Conservation (phyloP, 106 monocot genomes). For the Dioscorea dumetorum region DNA sequence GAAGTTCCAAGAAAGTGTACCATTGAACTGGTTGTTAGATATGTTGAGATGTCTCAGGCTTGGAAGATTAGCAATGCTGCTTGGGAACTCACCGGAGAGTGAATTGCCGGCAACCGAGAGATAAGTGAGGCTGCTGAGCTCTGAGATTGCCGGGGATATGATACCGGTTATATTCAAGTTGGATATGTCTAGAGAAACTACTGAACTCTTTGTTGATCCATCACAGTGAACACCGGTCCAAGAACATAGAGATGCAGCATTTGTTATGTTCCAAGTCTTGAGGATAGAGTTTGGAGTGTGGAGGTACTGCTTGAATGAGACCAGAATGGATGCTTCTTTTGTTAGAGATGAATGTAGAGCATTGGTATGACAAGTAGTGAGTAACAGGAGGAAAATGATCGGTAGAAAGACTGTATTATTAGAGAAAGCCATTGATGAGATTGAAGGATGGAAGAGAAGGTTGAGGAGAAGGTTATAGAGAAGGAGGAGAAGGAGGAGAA, state of each 20-base stretch:
- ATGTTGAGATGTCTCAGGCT: conserved; percentile 41
- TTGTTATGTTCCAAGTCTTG: conserved; percentile 36
- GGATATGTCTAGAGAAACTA: conserved; percentile 55
- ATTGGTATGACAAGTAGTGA: background rate
- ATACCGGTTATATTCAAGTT: conserved; percentile 59
- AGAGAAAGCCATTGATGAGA: background rate
- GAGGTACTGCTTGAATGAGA: conserved; percentile 52
- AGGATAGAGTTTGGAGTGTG: conserved; percentile 15
- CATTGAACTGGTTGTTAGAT: conserved; percentile 75
- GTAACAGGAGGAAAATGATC: background rate
- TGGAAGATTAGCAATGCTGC: conserved; percentile 10
- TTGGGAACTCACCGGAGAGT: conserved; percentile 37
- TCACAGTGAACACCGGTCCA: conserved; percentile 60
- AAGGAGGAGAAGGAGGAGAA: conserved; percentile 2
- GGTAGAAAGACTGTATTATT: background rate
- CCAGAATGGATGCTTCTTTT: conserved; percentile 50
- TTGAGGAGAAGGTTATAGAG: conserved; percentile 2
- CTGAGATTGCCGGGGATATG: conserved; percentile 27
- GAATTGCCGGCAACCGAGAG: conserved; percentile 37
- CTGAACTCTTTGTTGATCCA: background rate
- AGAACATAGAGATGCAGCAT: conserved; percentile 35
- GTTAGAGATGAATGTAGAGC: conserved; percentile 1
- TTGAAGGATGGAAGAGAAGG: conserved; percentile 1
- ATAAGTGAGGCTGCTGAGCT: conserved; percentile 19
- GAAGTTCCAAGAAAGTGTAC: conserved; percentile 38